A percentile compares a stretch with the other conserved stretches of the same genome.
Conservation (phyloP, 2,329 filamentous ascomycete species). For the Paraphaeosphaeria sporulosa region DNA sequence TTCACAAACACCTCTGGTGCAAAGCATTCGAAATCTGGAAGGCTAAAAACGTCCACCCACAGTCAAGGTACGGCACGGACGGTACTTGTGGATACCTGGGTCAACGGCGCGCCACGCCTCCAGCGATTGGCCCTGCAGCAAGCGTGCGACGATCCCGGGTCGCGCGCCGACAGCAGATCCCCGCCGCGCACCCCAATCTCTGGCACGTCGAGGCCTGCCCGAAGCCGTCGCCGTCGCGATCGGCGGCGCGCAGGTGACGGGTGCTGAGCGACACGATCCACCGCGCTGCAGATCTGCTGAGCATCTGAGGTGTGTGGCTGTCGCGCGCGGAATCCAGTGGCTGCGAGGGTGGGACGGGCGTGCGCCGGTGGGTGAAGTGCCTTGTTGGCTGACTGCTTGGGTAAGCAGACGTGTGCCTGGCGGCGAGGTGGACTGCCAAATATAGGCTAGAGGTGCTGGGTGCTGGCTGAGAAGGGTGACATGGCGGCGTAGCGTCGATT, state of each 20-base stretch:
- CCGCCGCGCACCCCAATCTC: slow-evolving; percentile 1
- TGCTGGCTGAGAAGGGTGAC: slow-evolving; percentile 10
- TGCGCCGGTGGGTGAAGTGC: neutral
- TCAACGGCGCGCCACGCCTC: neutral
- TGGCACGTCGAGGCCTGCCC: neutral
- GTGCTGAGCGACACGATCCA: slow-evolving; percentile 1
- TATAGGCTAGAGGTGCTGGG: slow-evolving; percentile 17
- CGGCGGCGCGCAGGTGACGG: neutral
- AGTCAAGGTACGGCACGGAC: neutral
- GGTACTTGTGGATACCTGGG: neutral
- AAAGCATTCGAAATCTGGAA: neutral
- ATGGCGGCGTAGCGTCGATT: slow-evolving; percentile 10
- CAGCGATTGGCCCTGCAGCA: slow-evolving; percentile 9
- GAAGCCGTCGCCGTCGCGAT: neutral
- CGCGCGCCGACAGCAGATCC: slow-evolving; percentile 10
- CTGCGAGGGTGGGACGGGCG: neutral
- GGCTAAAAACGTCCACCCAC: neutral
- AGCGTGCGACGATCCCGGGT: slow-evolving; percentile 1
- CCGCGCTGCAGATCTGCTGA: neutral
- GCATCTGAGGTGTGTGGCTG: slow-evolving; percentile 1
- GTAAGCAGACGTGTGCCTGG: slow-evolving; percentile 9
- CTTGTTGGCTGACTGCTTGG: slow-evolving; percentile 5
- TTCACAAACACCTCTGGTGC: neutral
- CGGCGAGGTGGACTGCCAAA: slow-evolving; percentile 17
- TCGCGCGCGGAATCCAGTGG: neutral